Base-by-base conservation (phyloP, 192 early-diverging fungal genomes). In the Linnemannia exigua region DNA sequence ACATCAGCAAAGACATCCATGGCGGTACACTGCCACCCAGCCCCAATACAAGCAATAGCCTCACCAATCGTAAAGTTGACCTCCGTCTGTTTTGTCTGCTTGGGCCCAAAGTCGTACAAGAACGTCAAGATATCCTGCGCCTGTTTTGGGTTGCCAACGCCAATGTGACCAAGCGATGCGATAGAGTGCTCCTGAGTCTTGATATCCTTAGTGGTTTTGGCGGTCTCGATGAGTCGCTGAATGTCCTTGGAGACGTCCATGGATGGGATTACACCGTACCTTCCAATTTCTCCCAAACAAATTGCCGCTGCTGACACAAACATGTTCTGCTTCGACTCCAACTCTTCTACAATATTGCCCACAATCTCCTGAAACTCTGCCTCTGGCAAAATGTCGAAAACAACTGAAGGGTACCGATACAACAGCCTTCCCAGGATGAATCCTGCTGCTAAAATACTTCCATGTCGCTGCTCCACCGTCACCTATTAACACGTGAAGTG, bases 31-130 rank as follows among this genome's bases (percentile, higher is more conserved):
- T 90, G 72, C 90, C 95, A 97, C 8, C 95, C 95, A 68, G 87
- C 89, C 9, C 92, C 87, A 20, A 91, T 79, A 11, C 87, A 87
- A 0, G 95, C 92, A 69, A 97, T 79, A 0, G 97, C 94, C 78
- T 97, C 96, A 35, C 97, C 98, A 48, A 95, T 90, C 17, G 93
- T 92, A 79, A 99, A 98, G 71, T 96, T 93, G 41, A 96, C 79
- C 67, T 99, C 98, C 0, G 95, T 90, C 48, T 97, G 93, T 75
- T 98, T 97, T 46, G 93, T 92, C 46, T 93, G 82, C 9, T 88
- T 79, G 22, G 90, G 77, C 3, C 94, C 90, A n/a, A 95, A 84
- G 4, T 92, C 87, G 19, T 89, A 89, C 58, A 96, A 76, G 67
- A 90, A 88, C 33, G 78, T 67, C 44, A 92, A 75, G 20, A 93